These are phyloP conservation scores for Yamadazyma tumulicola DNA, from an alignment of 805 yeast genomes.

Conservation along the genomic window DNA sequence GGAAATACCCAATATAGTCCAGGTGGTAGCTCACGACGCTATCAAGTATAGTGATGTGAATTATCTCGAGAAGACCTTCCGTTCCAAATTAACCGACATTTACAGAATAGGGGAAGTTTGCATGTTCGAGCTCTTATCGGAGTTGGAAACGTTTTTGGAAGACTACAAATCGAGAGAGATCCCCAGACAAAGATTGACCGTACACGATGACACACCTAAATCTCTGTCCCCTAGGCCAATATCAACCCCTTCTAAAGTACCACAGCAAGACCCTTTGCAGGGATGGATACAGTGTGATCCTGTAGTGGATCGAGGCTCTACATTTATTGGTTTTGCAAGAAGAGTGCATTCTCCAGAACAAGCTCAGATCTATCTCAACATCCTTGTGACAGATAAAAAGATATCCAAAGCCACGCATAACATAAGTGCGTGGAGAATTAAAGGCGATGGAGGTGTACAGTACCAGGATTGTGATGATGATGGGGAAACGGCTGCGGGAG, in stretches of 20 bases:
- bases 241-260: not conserved
- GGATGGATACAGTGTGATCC: conserved; percentile 82
- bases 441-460: conserved; percentile 49
- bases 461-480: conserved; percentile 93
- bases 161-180: conserved; percentile 19
- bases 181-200: conserved; percentile 5
- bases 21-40: conserved; percentile 40
- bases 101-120: conserved; percentile 67
- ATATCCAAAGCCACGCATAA: conserved; percentile 70
- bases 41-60: conserved; percentile 35
- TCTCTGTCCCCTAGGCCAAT: not conserved
- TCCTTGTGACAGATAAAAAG: conserved; percentile 60
- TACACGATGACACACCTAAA: not conserved
- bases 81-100: conserved; percentile 49
- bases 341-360: conserved; percentile 63
- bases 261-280: conserved; percentile 46
- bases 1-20: conserved; percentile 59
- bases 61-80: conserved; percentile 46
- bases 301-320: conserved; percentile 76
- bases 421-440: conserved; percentile 85
- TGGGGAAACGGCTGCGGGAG: conserved; percentile 96
- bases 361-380: conserved; percentile 50
- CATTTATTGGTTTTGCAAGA: conserved; percentile 75
- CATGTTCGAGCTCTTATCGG: conserved; percentile 72
- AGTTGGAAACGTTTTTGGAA: conserved; percentile 50